Evolutionary conservation across 1,139 yeast genomes (phyloP), one percentile per base, ranked within the genome.

Genomic region (Sugiyamaella castrensis): DNA sequence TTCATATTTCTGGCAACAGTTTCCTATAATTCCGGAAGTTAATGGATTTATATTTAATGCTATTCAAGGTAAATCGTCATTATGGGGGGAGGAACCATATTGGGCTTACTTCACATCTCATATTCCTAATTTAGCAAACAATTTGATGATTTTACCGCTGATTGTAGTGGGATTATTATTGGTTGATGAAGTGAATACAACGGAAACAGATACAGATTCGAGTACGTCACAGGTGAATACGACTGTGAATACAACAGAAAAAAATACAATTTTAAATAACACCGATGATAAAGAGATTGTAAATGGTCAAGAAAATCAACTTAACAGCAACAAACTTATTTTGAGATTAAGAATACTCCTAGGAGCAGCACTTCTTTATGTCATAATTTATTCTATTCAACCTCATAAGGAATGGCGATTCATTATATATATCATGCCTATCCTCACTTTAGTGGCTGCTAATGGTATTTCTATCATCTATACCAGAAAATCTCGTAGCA

Each of bases 371-470:
- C 34, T 81, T 1, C 34, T 79, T 9, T 91, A 72, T 63, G 74
- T 88, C 29, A 57, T 72, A 2, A 64, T 79, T 2, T 76, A 89
- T 76, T 89, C 97, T 0, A 65, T 84, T 48, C 95, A 86, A 64
- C 92, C 95, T 1, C 98, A 91, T 60, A 92, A 91, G 65, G 98
- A 92, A 71, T 88, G 96, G 96, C 77, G 98, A 58, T 92, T 91
- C 59, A 80, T 92, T 46, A 71, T 84, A 12, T 92, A 91, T 63
- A 72, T 81, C 0, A 69, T 84, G 9, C 97, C 98, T 1, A 71
- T 85, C 0, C 66, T 87, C 51, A 79, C 85, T 0, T 61, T 84
- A 32, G 66, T 77, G 37, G 91, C 87, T 2, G 84, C 95, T 4
- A 73, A 77, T 46, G 87, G 86, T 1, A 73, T 85, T 30, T 71